Evolutionary conservation across 2,329 filamentous ascomycete species (phyloP).

Genomic region (Microcyclosporella mali): DNA sequence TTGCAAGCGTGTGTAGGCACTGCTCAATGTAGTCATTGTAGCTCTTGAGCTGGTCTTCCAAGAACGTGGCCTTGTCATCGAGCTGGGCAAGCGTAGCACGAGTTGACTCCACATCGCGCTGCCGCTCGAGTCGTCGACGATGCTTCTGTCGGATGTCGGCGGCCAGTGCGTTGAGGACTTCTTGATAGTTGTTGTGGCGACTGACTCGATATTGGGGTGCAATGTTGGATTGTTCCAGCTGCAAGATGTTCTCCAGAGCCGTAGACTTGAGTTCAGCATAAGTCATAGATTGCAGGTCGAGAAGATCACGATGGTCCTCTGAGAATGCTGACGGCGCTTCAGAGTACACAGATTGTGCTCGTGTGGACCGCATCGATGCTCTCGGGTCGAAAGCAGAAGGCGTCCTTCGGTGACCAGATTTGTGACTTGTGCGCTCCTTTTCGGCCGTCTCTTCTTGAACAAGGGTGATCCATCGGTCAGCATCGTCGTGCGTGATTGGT

Average conservation of each 20-base stretch:
- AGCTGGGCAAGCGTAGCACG: conserved; percentile 67
- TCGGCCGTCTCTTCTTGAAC: conserved; percentile 70
- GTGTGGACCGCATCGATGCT: conserved; percentile 25
- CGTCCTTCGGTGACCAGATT: conserved; percentile 16
- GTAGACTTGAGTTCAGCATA: conserved; percentile 91
- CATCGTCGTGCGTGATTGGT: conserved; percentile 78
- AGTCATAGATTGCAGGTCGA: conserved; percentile 82
- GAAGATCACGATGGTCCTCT: conserved; percentile 46
- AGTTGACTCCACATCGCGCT: conserved; percentile 82
- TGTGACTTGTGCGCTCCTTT: conserved; percentile 35
- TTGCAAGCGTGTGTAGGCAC: conserved; percentile 93
- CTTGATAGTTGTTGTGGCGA: conserved; percentile 85
- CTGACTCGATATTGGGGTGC: conserved; percentile 64
- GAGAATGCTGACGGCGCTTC: conserved; percentile 34
- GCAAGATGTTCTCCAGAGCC: conserved; percentile 88
- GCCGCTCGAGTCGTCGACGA: conserved; percentile 80
- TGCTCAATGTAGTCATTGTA: conserved; percentile 99
- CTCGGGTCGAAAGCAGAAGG: conserved; percentile 28
- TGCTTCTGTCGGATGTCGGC: conserved; percentile 97
- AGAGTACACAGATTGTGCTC: conserved; percentile 35
- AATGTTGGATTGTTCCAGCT: conserved; percentile 63
- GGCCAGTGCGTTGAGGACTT: conserved; percentile 94
- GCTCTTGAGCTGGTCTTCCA: conserved; percentile 91
- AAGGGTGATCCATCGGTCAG: conserved; percentile 76
- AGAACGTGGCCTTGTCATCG: conserved; percentile 80